Percentiles rank a stretch among this genome's conserved stretches.
phyloP scores from a whole-genome alignment of 1,284 basidiomycete genomes.

The Papiliotrema nemorosa region DNA sequence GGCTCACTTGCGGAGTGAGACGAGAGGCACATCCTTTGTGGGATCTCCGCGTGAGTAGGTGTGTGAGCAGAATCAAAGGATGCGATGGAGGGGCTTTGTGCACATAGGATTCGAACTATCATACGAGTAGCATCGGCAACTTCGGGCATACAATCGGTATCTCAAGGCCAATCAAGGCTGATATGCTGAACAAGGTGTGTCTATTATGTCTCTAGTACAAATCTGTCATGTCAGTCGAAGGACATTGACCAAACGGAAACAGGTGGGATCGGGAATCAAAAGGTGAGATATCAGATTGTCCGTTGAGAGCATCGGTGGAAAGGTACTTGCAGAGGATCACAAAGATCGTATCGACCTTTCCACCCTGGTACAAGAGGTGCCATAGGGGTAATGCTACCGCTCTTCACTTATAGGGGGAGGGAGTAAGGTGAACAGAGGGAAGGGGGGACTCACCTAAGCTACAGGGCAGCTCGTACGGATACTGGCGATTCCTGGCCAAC shows the following conservation, averaged over 20 bases:
- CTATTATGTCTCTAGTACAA: neutral
- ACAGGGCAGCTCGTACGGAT: too few species aligned
- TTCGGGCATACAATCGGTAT: too few species aligned
- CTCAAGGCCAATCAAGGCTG: too few species aligned
- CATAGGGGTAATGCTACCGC: conserved; percentile 44
- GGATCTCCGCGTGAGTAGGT: neutral
- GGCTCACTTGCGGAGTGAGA: too few species aligned
- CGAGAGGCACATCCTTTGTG: neutral
- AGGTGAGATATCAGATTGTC: conserved; percentile 35
- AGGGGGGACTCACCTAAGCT: too few species aligned
- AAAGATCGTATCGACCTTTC: too few species aligned
- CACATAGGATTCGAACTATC: too few species aligned
- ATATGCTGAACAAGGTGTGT: too few species aligned
- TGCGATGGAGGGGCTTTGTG: too few species aligned
- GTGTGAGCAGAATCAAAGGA: neutral
- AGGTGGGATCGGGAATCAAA: neutral
- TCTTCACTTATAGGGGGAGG: conserved; percentile 36
- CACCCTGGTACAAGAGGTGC: conserved; percentile 48
- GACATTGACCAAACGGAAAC: neutral
- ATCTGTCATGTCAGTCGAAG: neutral
- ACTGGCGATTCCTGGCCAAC: too few species aligned
- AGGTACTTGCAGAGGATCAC: too few species aligned
- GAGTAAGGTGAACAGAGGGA: neutral
- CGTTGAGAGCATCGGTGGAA: conserved; percentile 37
- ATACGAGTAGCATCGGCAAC: too few species aligned